Evolutionary conservation across 306 rosid genomes (phyloP), one percentile per base, ranked within the genome.

Genomic region (Cicer cuneatum): DNA sequence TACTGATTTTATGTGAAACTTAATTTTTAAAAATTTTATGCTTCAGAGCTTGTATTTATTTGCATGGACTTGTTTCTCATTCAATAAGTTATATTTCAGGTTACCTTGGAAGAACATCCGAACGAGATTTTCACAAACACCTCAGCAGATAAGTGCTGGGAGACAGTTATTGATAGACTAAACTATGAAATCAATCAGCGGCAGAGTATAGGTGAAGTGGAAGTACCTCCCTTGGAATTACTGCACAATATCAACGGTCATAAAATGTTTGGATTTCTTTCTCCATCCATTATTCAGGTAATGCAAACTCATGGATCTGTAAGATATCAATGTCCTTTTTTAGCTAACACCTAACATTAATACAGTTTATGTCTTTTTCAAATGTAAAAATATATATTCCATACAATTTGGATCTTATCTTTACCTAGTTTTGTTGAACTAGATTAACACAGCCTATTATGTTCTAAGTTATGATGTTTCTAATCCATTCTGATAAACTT

Each of bases 221-320:
- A 73, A 64, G 78, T 74, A 13, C 80, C 85, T 43, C 70, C 83
- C 65, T 58, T 70, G 73, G 87, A 87, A 51, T 75, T 78, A 75
- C 56, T 63, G 64, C 73, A 83, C 79, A 71, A 18, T 82, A 66
- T 89, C 66, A 73, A 85, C 8, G 97, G 98, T 59, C 88, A 86
- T 72, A 37, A 74, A 81, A 90, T 93, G 98, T 93, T 93, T 78
- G 98, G 98, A 52, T 90, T 93, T 82, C 88, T 73, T 69, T 86
- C 88, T 15, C 88, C 86, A 3, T 74, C 83, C 65, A 83, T 89
- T 78, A 53, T 82, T 45, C 83, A 86, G 97, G 97, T 90, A 89
- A 72, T 19, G 52, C 63, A 43, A 62, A 78, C 52, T 66, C 67
- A 7, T 37, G 5, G 62, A 41, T 33, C 71, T 14, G 24, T 52